Base-by-base conservation (phyloP, 257 asterid genomes). In the Nicotiana paniculata region DNA sequence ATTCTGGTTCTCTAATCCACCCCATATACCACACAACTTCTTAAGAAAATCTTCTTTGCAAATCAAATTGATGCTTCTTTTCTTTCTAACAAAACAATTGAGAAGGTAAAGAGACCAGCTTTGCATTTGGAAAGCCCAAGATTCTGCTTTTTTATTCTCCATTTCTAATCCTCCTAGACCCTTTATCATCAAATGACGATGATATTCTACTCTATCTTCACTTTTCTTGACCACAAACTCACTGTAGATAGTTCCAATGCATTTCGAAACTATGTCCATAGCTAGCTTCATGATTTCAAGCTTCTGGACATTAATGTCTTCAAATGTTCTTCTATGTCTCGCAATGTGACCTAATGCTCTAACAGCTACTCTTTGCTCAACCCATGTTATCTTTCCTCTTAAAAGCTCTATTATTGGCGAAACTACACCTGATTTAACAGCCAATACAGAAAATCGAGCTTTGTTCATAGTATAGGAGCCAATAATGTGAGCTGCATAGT, bases 341-440 rank as follows among this genome's bases (percentile, higher is more conserved):
- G 84, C 85, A 70, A 86, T 81, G 67, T 86, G 89, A 4, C 87
- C 89, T 12, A 86, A 82, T 16, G 89, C 89, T 32, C 89, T 81
- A 24, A 86, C 82, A 7, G 85, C 82, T n/a, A 86, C 89, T 81
- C 89, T 81, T 80, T 86, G 89, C 84, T 86, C 89, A 2, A 86
- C 87, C 89, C 87, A 86, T 53, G 83, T 86, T 32, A 81, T 18
- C 10, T 70, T 77, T 16, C 87, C 87, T 30, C 82, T 77, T 66
- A 83, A 24, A 32, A 86, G 82, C 64, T 86, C 87, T 83, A 86
- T 70, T 9, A 86, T 81, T 55, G 87, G 85, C 3, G 46, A 59
- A 13, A 83, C 15, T 13, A 84, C 87, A 10, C 80, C 83, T 77
- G 89, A 81, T 21, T 61, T 53, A 11, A 84, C 80, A 13, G 87